Percentiles rank a stretch among this genome's conserved stretches.
These are phyloP conservation scores for Diplotaxis tenuifolia DNA, from an alignment of 345 rosid genomes.

Conservation along the genomic window DNA sequence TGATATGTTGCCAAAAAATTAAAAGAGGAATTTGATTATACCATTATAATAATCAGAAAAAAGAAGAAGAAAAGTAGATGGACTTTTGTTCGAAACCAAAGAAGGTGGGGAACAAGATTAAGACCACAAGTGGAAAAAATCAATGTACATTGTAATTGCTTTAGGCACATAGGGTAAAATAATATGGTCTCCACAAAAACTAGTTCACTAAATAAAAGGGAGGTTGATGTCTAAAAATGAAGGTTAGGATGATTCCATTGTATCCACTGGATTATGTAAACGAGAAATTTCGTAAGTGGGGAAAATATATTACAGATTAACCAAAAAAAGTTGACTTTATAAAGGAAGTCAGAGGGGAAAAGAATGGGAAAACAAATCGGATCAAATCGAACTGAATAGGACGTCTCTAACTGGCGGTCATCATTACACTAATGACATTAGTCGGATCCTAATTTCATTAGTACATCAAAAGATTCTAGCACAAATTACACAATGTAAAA, in stretches of 20 bases:
- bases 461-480: neutral
- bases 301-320: neutral
- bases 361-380: neutral
- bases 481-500: neutral
- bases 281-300: neutral
- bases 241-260: neutral
- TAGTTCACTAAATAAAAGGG: neutral
- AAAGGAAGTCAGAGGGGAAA: neutral
- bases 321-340: neutral
- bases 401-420: neutral
- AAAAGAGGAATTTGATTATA: neutral
- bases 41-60: neutral
- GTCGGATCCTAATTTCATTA: neutral
- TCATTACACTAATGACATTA: neutral
- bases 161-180: neutral
- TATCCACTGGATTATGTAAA: neutral
- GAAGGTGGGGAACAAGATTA: slow-evolving; percentile 27
- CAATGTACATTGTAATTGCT: slow-evolving; percentile 2
- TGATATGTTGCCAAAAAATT: neutral
- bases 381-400: neutral
- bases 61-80: slow-evolving; percentile 1
- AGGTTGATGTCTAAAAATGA: neutral
- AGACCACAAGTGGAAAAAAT: neutral
- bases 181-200: neutral
- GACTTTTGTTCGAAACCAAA: slow-evolving; percentile 17